Evolutionary conservation across 1,284 basidiomycete species (phyloP).

Genomic region (Irpex sp.): DNA sequence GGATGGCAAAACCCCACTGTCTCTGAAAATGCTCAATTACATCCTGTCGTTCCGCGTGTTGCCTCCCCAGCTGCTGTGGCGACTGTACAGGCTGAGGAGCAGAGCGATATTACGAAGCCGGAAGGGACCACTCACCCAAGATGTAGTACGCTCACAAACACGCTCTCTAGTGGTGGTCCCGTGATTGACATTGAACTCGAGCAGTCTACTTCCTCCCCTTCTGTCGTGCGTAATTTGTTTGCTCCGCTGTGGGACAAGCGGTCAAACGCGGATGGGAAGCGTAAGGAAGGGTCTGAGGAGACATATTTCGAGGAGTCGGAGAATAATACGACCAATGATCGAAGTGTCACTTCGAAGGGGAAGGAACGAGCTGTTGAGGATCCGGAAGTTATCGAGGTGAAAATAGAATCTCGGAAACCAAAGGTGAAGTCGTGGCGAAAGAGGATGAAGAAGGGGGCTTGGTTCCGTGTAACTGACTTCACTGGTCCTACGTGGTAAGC

Average conservation of each 20-base stretch:
- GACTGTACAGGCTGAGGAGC: too few species aligned
- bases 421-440: constrained; percentile 5
- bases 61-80: too few species aligned
- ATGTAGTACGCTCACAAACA: not conserved
- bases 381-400: not conserved
- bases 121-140: not conserved
- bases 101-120: too few species aligned
- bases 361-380: not conserved
- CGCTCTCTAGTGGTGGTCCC: constrained; percentile 21
- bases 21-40: constrained; percentile 19
- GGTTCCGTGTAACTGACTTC: constrained; percentile 40
- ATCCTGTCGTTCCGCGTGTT: too few species aligned
- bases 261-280: too few species aligned
- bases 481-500: constrained; percentile 50
- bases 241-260: too few species aligned
- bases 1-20: constrained; percentile 11
- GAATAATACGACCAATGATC: not conserved
- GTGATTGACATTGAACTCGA: constrained; percentile 20
- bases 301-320: not conserved
- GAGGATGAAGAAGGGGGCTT: constrained; percentile 17
- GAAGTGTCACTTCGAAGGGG: not conserved
- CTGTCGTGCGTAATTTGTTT: not conserved
- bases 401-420: not conserved
- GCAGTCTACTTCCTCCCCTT: constrained; percentile 6
- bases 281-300: not conserved